Conservation (phyloP, 176 grass and related monocot genomes). For the Pontederia paniculata region DNA sequence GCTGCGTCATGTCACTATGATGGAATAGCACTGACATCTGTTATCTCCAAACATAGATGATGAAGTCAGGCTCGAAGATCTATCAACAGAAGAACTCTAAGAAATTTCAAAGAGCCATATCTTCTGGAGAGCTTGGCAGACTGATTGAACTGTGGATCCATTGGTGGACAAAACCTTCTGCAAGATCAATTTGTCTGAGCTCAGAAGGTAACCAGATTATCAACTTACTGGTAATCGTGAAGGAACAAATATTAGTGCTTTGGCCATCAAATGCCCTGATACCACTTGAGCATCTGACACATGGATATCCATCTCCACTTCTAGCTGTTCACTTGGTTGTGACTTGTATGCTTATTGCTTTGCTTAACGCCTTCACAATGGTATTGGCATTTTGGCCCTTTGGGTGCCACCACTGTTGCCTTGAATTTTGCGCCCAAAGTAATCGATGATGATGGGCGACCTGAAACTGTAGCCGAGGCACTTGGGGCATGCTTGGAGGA, state of each 20-base stretch:
- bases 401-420: constrained; percentile 56
- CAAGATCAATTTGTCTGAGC: constrained; percentile 49
- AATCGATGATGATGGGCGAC: constrained; percentile 37
- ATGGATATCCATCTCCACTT: constrained; percentile 54
- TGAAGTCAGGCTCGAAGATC: constrained; percentile 74
- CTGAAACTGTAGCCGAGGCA: constrained; percentile 53
- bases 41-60: constrained; percentile 37
- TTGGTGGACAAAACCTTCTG: constrained; percentile 65
- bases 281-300: constrained; percentile 53
- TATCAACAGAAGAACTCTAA: constrained; percentile 60
- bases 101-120: constrained; percentile 49
- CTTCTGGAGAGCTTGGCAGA: constrained; percentile 85
- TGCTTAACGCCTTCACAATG: constrained; percentile 70
- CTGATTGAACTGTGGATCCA: constrained; percentile 84
- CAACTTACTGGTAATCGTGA: constrained; percentile 24
- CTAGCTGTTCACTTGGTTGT: constrained; percentile 75
- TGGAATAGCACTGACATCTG: neutral
- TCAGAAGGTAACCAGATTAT: constrained; percentile 61
- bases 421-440: constrained; percentile 72
- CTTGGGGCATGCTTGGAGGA: constrained; percentile 67
- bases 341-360: constrained; percentile 81
- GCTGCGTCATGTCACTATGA: neutral
- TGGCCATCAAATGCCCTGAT: constrained; percentile 68
- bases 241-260: constrained; percentile 22
- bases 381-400: constrained; percentile 70